phyloP scores from a whole-genome alignment of 345 rosid species.

The Salix udensis region DNA sequence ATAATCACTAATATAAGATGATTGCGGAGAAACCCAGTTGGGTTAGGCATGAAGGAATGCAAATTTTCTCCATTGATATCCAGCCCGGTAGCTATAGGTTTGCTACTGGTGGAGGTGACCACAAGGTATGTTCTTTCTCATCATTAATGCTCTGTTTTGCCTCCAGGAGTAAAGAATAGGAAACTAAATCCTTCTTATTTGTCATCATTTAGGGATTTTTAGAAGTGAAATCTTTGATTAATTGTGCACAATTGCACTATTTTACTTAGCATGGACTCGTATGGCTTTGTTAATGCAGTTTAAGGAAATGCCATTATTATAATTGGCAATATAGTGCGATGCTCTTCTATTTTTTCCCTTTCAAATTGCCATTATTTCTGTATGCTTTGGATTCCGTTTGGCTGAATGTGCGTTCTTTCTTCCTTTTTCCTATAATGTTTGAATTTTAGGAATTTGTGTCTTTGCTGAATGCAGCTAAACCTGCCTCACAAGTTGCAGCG shows the following conservation, averaged over 20 bases:
- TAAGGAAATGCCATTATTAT: neutral
- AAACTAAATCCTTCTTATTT: neutral
- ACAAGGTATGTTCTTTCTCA: conserved; percentile 55
- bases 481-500: neutral
- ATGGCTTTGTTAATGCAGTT: neutral
- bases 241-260: conserved; percentile 10
- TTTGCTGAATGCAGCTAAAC: neutral
- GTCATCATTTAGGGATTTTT: neutral
- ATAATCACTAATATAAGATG: conserved; percentile 39
- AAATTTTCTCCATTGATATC: conserved; percentile 93
- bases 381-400: neutral
- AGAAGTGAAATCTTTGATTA: neutral
- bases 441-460: neutral
- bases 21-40: conserved; percentile 94
- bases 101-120: conserved; percentile 98
- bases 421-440: neutral
- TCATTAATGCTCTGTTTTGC: conserved; percentile 4
- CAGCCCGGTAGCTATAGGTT: conserved; percentile 95
- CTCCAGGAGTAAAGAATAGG: neutral
- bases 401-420: neutral
- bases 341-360: no score
- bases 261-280: neutral
- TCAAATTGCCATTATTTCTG: neutral
- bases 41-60: conserved; percentile 97
- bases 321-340: neutral